Conservation (phyloP, 352 stramenopile species). For the Phytophthora palmivora region DNA sequence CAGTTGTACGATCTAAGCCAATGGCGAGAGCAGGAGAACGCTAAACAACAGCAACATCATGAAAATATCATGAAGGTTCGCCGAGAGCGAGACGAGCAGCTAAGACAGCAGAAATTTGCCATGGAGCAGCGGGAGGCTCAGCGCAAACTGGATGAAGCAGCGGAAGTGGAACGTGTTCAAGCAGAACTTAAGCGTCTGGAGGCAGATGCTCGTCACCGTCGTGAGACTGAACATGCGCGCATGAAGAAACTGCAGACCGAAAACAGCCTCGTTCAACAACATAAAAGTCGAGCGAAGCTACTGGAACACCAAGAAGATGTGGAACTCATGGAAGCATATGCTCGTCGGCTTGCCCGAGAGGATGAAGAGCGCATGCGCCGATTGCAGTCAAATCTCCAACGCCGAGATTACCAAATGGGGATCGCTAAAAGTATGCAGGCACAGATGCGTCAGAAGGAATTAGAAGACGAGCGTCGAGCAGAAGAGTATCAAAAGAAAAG, state of each 20-base stretch:
- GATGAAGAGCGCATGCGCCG: slow-evolving; percentile 59
- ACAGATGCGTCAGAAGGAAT: slow-evolving; percentile 55
- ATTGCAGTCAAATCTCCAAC: slow-evolving; percentile 54
- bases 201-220: slow-evolving; percentile 43
- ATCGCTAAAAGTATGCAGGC: slow-evolving; percentile 54
- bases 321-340: slow-evolving; percentile 77
- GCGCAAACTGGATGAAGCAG: slow-evolving; percentile 52
- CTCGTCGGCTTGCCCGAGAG: slow-evolving; percentile 58
- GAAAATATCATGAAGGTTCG: slow-evolving; percentile 62
- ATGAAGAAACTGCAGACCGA: slow-evolving; percentile 58
- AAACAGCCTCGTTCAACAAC: slow-evolving; percentile 50
- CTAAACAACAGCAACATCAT: slow-evolving; percentile 58
- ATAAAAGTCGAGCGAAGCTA: slow-evolving; percentile 46
- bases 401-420: slow-evolving; percentile 48
- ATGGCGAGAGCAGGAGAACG: slow-evolving; percentile 57
- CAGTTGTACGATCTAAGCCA: slow-evolving; percentile 57
- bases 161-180: slow-evolving; percentile 62
- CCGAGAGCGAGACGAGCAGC: slow-evolving; percentile 66
- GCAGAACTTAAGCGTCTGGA: slow-evolving; percentile 59
- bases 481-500: slow-evolving; percentile 75
- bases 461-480: slow-evolving; percentile 62
- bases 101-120: slow-evolving; percentile 55
- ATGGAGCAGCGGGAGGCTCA: slow-evolving; percentile 42
- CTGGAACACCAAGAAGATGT: slow-evolving; percentile 68
- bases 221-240: slow-evolving; percentile 54